Percentiles rank a stretch among this genome's conserved stretches.
phyloP scores from a whole-genome alignment of 192 early-diverging fungal genomes.

The Coemansia sp. region DNA sequence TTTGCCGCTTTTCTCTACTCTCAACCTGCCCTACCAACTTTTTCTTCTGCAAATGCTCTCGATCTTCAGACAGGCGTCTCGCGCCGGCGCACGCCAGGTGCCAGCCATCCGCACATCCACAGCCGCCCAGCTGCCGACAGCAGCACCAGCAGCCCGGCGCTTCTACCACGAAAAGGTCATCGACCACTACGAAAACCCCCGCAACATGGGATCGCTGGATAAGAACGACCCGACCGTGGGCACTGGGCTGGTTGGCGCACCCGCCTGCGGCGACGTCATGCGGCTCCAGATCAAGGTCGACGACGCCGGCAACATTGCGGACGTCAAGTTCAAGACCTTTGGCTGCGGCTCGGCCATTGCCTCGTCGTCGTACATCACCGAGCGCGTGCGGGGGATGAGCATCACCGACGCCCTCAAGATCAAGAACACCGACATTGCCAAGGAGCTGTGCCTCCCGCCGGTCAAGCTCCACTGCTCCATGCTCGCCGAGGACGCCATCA shows the following conservation, averaged over 20 bases:
- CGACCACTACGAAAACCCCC: slow-evolving; percentile 95
- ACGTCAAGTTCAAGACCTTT: slow-evolving; percentile 99
- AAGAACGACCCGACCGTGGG: slow-evolving; percentile 86
- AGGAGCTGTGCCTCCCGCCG: slow-evolving; percentile 89
- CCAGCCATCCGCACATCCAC: slow-evolving; percentile 2
- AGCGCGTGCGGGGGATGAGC: slow-evolving; percentile 91
- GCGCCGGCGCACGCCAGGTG: slow-evolving; percentile 17
- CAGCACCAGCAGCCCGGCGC: slow-evolving; percentile 7
- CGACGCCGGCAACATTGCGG: slow-evolving; percentile 86
- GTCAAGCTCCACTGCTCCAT: slow-evolving; percentile 99
- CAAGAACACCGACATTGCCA: slow-evolving; percentile 96
- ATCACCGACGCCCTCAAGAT: slow-evolving; percentile 86
- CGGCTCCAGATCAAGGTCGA: slow-evolving; percentile 96
- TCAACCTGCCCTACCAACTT: background rate
- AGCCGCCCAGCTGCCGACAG: background rate
- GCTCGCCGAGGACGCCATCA: slow-evolving; percentile 99
- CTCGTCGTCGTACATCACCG: slow-evolving; percentile 83
- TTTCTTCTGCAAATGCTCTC: slow-evolving; percentile 21
- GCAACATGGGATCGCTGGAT: slow-evolving; percentile 91
- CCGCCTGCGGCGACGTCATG: slow-evolving; percentile 88
- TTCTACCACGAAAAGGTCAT: slow-evolving; percentile 69
- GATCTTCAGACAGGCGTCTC: slow-evolving; percentile 12
- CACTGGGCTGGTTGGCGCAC: slow-evolving; percentile 90
- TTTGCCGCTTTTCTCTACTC: background rate
- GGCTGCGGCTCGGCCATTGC: slow-evolving; percentile 98